phyloP scores from a whole-genome alignment of 1,139 yeast species.

The Yamadazyma taylorii region DNA sequence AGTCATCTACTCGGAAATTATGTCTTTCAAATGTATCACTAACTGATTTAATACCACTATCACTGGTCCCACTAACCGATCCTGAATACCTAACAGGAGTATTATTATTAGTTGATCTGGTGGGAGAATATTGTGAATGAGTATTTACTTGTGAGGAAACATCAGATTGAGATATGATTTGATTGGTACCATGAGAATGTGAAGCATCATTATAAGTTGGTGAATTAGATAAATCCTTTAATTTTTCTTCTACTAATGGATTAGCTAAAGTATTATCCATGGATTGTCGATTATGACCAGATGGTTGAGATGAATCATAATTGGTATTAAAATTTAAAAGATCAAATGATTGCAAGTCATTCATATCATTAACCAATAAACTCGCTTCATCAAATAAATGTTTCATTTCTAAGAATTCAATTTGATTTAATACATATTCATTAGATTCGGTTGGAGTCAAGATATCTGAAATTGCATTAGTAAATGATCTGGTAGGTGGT shows the following conservation, averaged over 20 bases:
- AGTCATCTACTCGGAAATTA: conserved; percentile 19
- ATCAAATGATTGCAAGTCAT: conserved; percentile 36
- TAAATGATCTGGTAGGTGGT: conserved; percentile 7
- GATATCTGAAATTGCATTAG: conserved; percentile 32
- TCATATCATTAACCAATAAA: conserved; percentile 49
- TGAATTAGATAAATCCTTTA: conserved; percentile 3
- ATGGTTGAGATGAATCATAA: conserved; percentile 1
- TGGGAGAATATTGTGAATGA: not conserved
- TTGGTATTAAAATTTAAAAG: conserved; percentile 9
- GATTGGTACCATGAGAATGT: too few species aligned
- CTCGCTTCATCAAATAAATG: conserved; percentile 51
- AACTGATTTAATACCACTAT: conserved; percentile 3
- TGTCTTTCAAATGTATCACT: conserved; percentile 18
- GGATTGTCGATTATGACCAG: conserved; percentile 2
- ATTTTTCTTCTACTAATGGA: conserved; percentile 7
- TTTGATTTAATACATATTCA: conserved; percentile 9
- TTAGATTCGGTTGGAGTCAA: conserved; percentile 19
- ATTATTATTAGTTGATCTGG: not conserved
- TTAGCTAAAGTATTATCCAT: conserved; percentile 4
- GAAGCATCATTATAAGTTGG: conserved; percentile 1
- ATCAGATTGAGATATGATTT: too few species aligned
- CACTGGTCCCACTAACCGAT: conserved; percentile 6
- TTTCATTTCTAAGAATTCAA: conserved; percentile 16
- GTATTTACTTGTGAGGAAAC: too few species aligned
- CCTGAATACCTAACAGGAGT: conserved; percentile 1